Conservation (phyloP, 2,329 filamentous ascomycete genomes). For the Talaromyces verruculosus region DNA sequence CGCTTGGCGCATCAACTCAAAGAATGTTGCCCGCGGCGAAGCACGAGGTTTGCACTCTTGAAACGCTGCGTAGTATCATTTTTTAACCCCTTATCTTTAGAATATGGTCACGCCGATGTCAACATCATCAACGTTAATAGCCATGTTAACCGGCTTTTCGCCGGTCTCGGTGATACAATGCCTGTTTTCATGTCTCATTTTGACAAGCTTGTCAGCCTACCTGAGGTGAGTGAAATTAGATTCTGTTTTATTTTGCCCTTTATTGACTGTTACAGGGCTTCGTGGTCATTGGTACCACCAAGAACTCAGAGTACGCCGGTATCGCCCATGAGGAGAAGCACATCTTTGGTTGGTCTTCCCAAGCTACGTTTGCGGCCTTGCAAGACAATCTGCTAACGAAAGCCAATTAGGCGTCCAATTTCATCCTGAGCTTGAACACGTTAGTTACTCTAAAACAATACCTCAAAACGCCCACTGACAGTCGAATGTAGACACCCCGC, state of each 20-base stretch:
- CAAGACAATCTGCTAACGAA: neutral
- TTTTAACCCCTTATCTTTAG: neutral
- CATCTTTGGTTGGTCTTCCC: conserved; percentile 82
- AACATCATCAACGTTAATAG: conserved; percentile 5
- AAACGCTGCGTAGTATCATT: neutral
- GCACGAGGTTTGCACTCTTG: conserved; percentile 47
- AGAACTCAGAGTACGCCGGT: conserved; percentile 75
- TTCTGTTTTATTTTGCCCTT: neutral
- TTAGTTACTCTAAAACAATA: neutral
- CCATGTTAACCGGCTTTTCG: conserved; percentile 22
- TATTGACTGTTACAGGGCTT: conserved; percentile 71
- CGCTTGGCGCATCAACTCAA: conserved; percentile 64
- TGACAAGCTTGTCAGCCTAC: conserved; percentile 58
- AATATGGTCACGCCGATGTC: conserved; percentile 68
- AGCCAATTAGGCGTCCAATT: conserved; percentile 10
- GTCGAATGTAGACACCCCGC: conserved; percentile 52
- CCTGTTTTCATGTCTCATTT: conserved; percentile 33
- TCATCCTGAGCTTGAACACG: conserved; percentile 67
- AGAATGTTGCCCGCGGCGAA: conserved; percentile 69
- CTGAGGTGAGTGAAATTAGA: neutral
- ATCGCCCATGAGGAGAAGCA: conserved; percentile 60
- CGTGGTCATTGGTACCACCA: conserved; percentile 69
- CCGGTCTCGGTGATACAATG: conserved; percentile 7
- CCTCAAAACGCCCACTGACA: neutral
- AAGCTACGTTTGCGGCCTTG: conserved; percentile 46